Evolutionary conservation across 306 rosid species (phyloP).

Genomic region (Vachellia collinsii): DNA sequence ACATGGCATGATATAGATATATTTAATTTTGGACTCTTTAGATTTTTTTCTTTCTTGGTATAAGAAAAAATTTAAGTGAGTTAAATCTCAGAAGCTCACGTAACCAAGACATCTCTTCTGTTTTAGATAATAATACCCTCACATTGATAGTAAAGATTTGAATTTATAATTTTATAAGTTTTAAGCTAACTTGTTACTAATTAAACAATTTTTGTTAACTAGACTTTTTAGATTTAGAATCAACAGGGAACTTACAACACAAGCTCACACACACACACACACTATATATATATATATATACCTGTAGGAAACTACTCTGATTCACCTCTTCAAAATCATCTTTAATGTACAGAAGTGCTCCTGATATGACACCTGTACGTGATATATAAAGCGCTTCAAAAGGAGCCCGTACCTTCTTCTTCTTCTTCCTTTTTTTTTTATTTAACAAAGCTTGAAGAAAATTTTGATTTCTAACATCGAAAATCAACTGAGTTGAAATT

Average conservation of each 20-base stretch:
- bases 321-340: constrained; percentile 48
- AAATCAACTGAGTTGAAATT: background rate
- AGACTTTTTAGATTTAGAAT: background rate
- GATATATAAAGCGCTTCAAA: background rate
- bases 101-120: too few relatives aligned
- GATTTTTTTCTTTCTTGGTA: background rate
- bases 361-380: constrained; percentile 49
- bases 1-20: background rate
- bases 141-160: too few relatives aligned
- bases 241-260: background rate
- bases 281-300: background rate
- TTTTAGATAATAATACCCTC: too few relatives aligned
- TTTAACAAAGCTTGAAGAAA: background rate
- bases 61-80: too few relatives aligned
- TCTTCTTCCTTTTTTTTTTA: background rate
- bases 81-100: too few relatives aligned
- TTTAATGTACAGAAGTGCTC: constrained; percentile 50
- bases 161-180: too few relatives aligned
- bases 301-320: constrained; percentile 44
- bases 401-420: background rate
- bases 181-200: too few relatives aligned
- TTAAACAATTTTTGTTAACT: too few relatives aligned
- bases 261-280: too few relatives aligned
- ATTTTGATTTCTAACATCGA: background rate
- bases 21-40: background rate